A percentile compares a stretch with the other conserved stretches of the same genome.
Evolutionary conservation across 2,329 filamentous ascomycete genomes (phyloP).

Genomic region (Colletotrichum agaves): DNA sequence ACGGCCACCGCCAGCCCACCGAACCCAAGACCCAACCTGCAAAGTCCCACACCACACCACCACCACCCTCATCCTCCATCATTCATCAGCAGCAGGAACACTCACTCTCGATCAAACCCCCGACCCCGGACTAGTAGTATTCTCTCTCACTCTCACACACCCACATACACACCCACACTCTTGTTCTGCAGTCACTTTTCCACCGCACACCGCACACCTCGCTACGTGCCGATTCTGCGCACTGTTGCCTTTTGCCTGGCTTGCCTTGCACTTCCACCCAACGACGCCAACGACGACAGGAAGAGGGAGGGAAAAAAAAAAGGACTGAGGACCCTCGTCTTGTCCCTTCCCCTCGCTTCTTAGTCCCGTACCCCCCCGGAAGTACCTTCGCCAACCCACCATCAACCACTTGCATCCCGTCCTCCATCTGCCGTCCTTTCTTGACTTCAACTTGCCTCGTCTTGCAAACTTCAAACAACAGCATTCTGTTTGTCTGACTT

Average conservation of each 20-base stretch:
- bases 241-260: constrained; percentile 26
- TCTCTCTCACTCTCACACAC: not conserved
- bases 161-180: not conserved
- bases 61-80: constrained; percentile 23
- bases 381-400: constrained; percentile 30
- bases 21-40: not conserved
- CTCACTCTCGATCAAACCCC: constrained; percentile 12
- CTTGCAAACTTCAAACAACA: constrained; percentile 10
- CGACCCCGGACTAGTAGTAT: constrained; percentile 15
- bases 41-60: constrained; percentile 3
- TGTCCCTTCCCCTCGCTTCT: constrained; percentile 27
- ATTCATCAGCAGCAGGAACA: constrained; percentile 20
- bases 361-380: constrained; percentile 27
- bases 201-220: constrained; percentile 1
- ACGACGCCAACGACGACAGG: not conserved
- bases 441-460: constrained; percentile 31
- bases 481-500: not conserved
- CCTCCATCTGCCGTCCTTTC: constrained; percentile 9
- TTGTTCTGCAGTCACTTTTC: not conserved
- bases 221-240: constrained; percentile 18
- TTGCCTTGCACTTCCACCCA: not conserved
- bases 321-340: constrained; percentile 32
- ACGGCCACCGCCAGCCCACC: not conserved
- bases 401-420: constrained; percentile 15
- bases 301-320: constrained; percentile 6